Evolutionary conservation across 441 rosid species (phyloP), one percentile per base, ranked within the genome.

Genomic region (Gossypium schwendimanii): DNA sequence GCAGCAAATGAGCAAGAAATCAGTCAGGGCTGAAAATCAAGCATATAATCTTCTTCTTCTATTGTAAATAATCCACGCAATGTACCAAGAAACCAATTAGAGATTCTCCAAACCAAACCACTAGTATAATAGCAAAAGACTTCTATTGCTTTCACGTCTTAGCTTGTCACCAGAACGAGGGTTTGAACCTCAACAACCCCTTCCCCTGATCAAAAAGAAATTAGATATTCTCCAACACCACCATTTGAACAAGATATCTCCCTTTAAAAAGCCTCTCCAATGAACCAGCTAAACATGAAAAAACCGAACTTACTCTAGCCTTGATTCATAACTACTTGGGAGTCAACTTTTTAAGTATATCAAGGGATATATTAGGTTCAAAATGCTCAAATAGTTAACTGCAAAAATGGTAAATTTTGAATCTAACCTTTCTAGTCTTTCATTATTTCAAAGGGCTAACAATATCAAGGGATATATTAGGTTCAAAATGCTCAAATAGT

Each of bases 381-480:
- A 26, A 50, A 67, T 9, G n/a, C 2, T 15, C 60, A 67, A 53
- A 28, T 17, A 52, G 45, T 21, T 28, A 66, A 31, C 47, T 6
- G 12, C 10, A 50, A 6, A 28, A 50, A 18, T 6, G 60, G 47
- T 17, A 50, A 68, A 52, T 15, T 28, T 31, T 10, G 14, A 28
- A 6, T 10, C 9, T 52, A 68, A 15, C 45, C 23, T 44, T 67
- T 49, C 3, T 49, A 28, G 45, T 52, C 58, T 33, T 60, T 6
- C 14, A 54, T 85, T 84, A 88, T 76, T 91, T 84, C 58, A 93
- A 73, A 17, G 94, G 93, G 73, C 93, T 91, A 14, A 93, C 94
- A 52, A 95, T n/a, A n/a, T n/a, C n/a, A n/a, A n/a, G n/a, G n/a
- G n/a, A n/a, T n/a, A n/a, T n/a, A n/a, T n/a, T n/a, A n/a, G n/a